Base-by-base conservation (phyloP, 2,329 filamentous ascomycete species). In the Colletotrichum cordylinicola region DNA sequence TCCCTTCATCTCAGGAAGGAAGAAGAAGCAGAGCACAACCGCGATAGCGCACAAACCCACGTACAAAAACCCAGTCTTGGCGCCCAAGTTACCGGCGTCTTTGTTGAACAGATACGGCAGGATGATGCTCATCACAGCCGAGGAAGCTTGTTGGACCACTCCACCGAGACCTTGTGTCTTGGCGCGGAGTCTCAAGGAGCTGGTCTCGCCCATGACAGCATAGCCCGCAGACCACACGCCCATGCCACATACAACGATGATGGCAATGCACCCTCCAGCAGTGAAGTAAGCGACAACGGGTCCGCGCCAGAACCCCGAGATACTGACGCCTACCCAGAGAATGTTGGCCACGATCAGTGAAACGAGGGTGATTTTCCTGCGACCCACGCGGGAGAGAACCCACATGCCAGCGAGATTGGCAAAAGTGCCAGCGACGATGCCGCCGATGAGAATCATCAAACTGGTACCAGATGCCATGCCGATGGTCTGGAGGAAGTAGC, bases 1-100 rank as follows among this genome's bases (percentile, higher is more conserved):
- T 2, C 86, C 87, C 80, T 87, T 88, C 82, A 89, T 91, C 79
- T 92, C 90, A 0, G 90, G 90, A 1, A 91, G 81, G 39, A 83
- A 82, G 13, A 85, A 81, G 82, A 84, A 92, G 1, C 85, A 85
- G 0, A 86, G 61, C 2, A 81, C 70, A 1, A 84, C 80, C 12
- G 83, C 82, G 0, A 85, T 67, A 2, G 83, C 72, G 72, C 83
- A 85, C 15, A 84, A 80, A 0, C 79, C 84, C 0, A 82, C 81
- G 69, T 82, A 87, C 0, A 87, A 78, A 15, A 86, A 85, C 0
- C 84, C 85, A 1, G 84, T 85, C 79, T 85, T 86, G 1, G 82
- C 84, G 13, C 84, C 83, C 12, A 87, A 77, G 60, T 86, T 82
- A 4, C 81, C 84, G 5, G 80, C 79, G 31, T 82, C 82, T 2